Evolutionary conservation across 2,329 filamentous ascomycete species (phyloP).

Genomic region (Lachnellula arida): DNA sequence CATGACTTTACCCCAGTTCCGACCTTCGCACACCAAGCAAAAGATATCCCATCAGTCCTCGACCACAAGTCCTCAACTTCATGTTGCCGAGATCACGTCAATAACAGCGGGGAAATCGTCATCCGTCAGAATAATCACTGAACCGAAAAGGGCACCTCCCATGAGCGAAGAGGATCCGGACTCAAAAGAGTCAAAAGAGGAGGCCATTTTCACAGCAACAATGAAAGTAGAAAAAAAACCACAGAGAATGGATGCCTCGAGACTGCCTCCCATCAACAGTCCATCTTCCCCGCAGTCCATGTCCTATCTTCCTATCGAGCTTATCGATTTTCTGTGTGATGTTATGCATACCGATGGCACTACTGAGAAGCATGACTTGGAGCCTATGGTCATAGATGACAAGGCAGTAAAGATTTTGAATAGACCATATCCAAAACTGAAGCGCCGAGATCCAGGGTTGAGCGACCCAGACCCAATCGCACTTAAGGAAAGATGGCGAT

Average conservation of each 20-base stretch:
- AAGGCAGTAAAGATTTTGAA: conserved; percentile 11
- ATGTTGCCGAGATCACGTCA: conserved; percentile 8
- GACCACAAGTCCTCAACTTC: conserved; percentile 19
- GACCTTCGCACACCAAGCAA: conserved; percentile 16
- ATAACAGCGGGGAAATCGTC: conserved; percentile 2
- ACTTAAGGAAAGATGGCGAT: conserved; percentile 44
- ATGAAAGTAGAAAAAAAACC: neutral
- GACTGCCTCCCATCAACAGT: conserved; percentile 28
- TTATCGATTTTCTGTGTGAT: conserved; percentile 58
- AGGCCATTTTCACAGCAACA: conserved; percentile 1
- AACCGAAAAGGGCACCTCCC: neutral
- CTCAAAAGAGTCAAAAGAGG: neutral
- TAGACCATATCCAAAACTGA: neutral
- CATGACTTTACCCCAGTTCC: conserved; percentile 3
- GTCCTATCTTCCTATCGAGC: conserved; percentile 47
- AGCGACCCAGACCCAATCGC: neutral
- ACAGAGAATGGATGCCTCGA: conserved; percentile 1
- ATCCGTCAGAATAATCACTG: neutral
- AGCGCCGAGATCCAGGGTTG: neutral
- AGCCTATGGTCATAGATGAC: conserved; percentile 29
- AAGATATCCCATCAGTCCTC: conserved; percentile 22
- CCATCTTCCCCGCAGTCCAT: conserved; percentile 52
- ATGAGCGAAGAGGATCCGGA: neutral
- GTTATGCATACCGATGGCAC: conserved; percentile 53
- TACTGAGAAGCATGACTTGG: conserved; percentile 44